Base-by-base conservation (phyloP, 2,329 filamentous ascomycete species). In the Coniochaeta ligniaria region DNA sequence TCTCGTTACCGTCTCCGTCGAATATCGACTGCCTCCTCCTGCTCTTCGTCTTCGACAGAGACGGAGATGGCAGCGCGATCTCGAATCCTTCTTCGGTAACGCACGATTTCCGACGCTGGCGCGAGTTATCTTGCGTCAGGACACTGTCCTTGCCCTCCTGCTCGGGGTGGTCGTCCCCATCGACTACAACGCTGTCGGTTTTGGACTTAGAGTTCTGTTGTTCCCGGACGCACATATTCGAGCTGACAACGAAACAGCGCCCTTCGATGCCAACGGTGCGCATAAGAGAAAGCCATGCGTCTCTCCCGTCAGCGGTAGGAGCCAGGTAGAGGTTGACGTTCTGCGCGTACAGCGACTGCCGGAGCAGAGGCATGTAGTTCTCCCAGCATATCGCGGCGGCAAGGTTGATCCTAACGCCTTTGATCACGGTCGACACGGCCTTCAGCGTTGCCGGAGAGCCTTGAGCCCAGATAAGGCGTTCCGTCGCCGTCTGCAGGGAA, bases 311-410 rank as follows among this genome's bases (percentile, higher is more conserved):
- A 1, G 93, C 93, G 0, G 93, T 97, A 0, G 94, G 94, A 0
- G 93, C 92, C 1, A 97, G 84, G 74, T 94, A 97, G 14, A 97
- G 76, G 72, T 96, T 96, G 68, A 97, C 86, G 70, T 96, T 96
- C 73, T 97, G 94, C 2, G 85, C 83, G 73, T 97, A 98, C 41
- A 97, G 80, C 17, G 86, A 83, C 71, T 96, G 90, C 20, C 94
- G 84, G 8, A 97, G 79, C 20, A 97, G 78, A 0, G 93, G 93
- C 92, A 96, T 97, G 76, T 94, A 96, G 73, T 91, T 96, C 74
- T 98, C 93, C 93, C 93, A 97, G 79, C 93, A 96, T 66, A 98
- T 96, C 3, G 92, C 94, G 3, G 90, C 87, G 0, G 89, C 93
- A 62, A 97, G 83, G 60, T 91, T 94, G 62, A 97, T 76, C 64